phyloP scores from a whole-genome alignment of 352 stramenopile genomes.

The Globisporangium megalacanthum region DNA sequence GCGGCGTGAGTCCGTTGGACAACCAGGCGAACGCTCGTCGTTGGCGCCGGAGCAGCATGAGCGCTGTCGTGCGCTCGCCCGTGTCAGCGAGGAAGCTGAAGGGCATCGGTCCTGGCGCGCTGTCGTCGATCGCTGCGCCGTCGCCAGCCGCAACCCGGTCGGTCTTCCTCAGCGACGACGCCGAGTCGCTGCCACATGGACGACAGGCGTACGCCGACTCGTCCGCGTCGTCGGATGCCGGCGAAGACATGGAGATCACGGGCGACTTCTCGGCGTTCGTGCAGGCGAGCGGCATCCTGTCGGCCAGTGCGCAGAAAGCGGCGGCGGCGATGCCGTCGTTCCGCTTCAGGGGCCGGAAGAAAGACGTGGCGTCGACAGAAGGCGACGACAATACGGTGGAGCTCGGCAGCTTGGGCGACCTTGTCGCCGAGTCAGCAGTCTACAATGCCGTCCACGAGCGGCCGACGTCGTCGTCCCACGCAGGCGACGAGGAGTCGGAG shows the following conservation, averaged over 20 bases:
- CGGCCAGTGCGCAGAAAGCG: constrained; percentile 9
- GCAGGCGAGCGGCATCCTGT: constrained; percentile 18
- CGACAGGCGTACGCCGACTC: constrained; percentile 64
- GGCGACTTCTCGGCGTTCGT: constrained; percentile 55
- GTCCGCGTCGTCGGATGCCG: constrained; percentile 68
- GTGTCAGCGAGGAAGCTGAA: constrained; percentile 14
- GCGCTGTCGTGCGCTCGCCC: constrained; percentile 10
- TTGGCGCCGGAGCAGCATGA: constrained; percentile 38
- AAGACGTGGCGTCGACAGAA: constrained; percentile 1
- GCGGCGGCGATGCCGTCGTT: constrained; percentile 9
- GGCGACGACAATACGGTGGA: constrained; percentile 59
- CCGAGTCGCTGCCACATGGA: constrained; percentile 14
- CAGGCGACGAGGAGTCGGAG: constrained; percentile 18
- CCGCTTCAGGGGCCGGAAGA: constrained; percentile 3
- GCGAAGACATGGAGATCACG: constrained; percentile 86
- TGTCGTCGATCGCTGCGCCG: constrained; percentile 2
- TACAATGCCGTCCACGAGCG: constrained; percentile 23
- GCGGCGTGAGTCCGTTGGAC: constrained; percentile 75
- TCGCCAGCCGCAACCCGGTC: constrained; percentile 20
- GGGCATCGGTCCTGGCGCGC: constrained; percentile 10
- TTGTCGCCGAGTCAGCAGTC: constrained; percentile 46
- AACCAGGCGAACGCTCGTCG: constrained; percentile 60
- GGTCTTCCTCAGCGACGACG: constrained; percentile 36
- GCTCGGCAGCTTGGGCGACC: constrained; percentile 47
- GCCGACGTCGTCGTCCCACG: constrained; percentile 8